Evolutionary conservation across 768 basidiomycete species (phyloP), one percentile per base, ranked within the genome.

Genomic region (Gelatoporia subvermispora): DNA sequence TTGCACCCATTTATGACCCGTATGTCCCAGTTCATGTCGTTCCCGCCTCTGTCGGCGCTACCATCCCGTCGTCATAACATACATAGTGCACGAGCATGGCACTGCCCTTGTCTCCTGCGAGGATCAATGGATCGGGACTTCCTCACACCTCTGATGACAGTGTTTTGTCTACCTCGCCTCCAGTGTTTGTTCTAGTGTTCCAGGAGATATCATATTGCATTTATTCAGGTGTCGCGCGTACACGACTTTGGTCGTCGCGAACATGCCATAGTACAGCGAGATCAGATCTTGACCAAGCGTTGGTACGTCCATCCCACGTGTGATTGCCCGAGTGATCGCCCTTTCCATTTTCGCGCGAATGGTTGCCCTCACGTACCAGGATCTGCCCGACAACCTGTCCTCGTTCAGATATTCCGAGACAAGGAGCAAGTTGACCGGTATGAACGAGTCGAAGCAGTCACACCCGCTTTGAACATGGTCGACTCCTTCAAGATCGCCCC

Each of bases 1-100:
- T 69, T 82, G 76, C 76, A 64, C 75, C 74, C 69, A 72, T 72
- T 81, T 75, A 84, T 73, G 79, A 81, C 73, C 66, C 71, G 72
- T 79, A 81, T 76, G 74, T 55, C 52, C 40, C 28, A 42, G 20
- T 45, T 34, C 34, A 22, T 36, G 35, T 43, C 50, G 48, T 52
- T 48, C 50, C 38, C 50, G 49, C 20, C 35, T 40, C 31, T 21
- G 38, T 37, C 49, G 49, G 36, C 47, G 43, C 43, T 43, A 38
- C 40, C 34, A 43, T 35, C 25, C 49, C 46, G 47, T 49, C 35
- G 39, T 34, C 50, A 43, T 42, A 47, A 35, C 45, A 17, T 46
- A 20, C 31, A 31, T 49, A 39, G 49, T 53, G 40, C 35, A 40
- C 43, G 41, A 49, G 51, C 43, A 43, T 47, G 52, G 55, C 44